Conservation (phyloP, 2,329 filamentous ascomycete species). For the Lecanoromycetidae sp. region DNA sequence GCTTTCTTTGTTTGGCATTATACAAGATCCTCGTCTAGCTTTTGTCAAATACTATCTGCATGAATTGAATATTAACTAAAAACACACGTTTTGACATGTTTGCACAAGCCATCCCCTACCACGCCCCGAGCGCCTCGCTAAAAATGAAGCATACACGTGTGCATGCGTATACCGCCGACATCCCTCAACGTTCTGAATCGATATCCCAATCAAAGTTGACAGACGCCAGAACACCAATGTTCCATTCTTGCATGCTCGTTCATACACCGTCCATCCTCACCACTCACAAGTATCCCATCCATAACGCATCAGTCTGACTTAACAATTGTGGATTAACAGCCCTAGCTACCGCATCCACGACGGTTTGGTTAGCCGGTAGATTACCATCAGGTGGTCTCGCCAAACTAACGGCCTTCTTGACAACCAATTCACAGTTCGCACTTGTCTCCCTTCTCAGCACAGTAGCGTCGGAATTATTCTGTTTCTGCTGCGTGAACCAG, state of each 20-base stretch:
- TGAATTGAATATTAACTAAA: neutral
- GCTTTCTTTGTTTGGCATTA: neutral
- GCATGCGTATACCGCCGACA: neutral
- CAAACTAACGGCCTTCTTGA: constrained; percentile 76
- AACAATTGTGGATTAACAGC: constrained; percentile 87
- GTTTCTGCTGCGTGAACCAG: constrained; percentile 79
- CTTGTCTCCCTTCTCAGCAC: constrained; percentile 70
- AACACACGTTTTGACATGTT: neutral
- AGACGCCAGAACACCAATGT: neutral
- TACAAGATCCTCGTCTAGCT: neutral
- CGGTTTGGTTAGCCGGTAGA: constrained; percentile 89
- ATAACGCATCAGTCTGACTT: constrained; percentile 78
- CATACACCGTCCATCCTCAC: neutral
- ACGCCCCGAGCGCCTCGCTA: constrained; percentile 4
- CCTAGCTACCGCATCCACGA: constrained; percentile 85
- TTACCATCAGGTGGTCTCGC: constrained; percentile 63
- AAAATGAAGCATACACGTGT: neutral
- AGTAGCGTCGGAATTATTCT: constrained; percentile 49
- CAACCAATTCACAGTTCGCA: constrained; percentile 78
- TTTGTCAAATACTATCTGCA: no score
- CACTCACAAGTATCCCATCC: constrained; percentile 74
- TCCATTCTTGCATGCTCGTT: neutral
- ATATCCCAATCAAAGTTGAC: neutral
- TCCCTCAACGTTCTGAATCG: neutral
- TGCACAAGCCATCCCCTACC: neutral